Evolutionary conservation across 2,329 filamentous ascomycete genomes (phyloP).

Genomic region (Colletotrichum zoysiae): DNA sequence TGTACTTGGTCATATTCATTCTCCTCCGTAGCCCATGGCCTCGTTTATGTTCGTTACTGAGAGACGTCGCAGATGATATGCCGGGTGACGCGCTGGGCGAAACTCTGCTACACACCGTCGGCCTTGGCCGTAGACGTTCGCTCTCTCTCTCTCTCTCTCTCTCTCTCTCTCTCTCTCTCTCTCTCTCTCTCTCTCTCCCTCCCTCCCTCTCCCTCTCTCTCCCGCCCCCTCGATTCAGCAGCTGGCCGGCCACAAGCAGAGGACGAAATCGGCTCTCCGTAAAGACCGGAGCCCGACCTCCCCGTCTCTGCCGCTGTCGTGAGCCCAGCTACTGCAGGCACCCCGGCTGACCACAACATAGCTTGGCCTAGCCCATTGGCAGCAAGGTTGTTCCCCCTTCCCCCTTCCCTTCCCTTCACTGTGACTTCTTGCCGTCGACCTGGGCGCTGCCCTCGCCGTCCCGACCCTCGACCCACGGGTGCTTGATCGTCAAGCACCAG

Average conservation of each 20-base stretch:
- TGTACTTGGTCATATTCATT: constrained; percentile 6
- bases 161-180: background rate
- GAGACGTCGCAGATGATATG: background rate
- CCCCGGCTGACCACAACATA: background rate
- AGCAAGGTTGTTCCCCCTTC: background rate
- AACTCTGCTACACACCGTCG: background rate
- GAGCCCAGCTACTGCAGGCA: background rate
- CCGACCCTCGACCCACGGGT: constrained; percentile 68
- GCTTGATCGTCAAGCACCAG: constrained; percentile 98
- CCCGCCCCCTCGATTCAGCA: background rate
- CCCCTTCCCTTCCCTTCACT: constrained; percentile 35
- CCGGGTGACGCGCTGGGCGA: background rate
- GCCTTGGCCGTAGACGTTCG: background rate
- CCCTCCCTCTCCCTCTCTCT: background rate
- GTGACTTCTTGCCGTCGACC: constrained; percentile 57
- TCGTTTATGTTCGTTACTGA: background rate
- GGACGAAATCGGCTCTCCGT: background rate
- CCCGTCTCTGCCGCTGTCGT: background rate
- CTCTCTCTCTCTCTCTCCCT: background rate
- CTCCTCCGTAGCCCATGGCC: background rate
- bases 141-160: background rate
- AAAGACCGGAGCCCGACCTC: background rate
- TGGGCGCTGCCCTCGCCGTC: constrained; percentile 48
- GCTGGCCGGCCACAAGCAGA: background rate
- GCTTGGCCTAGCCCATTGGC: background rate